Base-by-base conservation (phyloP, 176 grass and related monocot species). In the Avena eriantha region DNA sequence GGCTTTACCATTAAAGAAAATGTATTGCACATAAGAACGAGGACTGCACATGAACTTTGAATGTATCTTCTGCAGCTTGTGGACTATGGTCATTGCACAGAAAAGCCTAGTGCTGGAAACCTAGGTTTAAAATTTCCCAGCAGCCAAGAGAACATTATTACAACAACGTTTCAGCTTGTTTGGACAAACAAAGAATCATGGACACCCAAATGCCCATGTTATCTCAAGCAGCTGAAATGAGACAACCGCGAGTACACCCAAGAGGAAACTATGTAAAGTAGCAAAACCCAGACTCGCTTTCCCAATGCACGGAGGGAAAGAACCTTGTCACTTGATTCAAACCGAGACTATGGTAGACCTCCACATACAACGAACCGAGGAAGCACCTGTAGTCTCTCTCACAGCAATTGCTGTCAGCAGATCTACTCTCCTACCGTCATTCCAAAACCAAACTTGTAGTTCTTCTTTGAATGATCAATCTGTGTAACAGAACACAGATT, bases 371-470 rank as follows among this genome's bases (percentile, higher is more conserved):
- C 17, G 57, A 82, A 83, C 57, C 57, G 70, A 63, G 26, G 39
- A 87, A 78, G 53, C 77, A 87, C 41, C 76, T 43, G 48, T 75
- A 46, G 53, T 87, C 22, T 41, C 76, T 76, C 14, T 48, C 77
- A 69, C 26, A 71, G 35, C 15, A 63, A 76, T 71, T 75, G 63
- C 48, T 87, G 77, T 66, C 10, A 68, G 73, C 59, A 87, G 33
- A 81, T 78, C 68, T 93, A 98, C 76, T 98, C 97, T 83, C 97
- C 97, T 73, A 98, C 85, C 3, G 97, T 94, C 92, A 98, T 90
- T 85, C 97, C 94, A 84, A 96, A 96, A 69, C 97, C 97, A 81
- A 98, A 98, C 90, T 98, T 98, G 88, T 98, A 96, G 70, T 96
- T 95, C 90, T 98, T 98, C 94, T 96, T 98, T 67, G 78, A 55